Base-by-base conservation (phyloP, 2,329 filamentous ascomycete species). In the Didymosphaeria variabile region DNA sequence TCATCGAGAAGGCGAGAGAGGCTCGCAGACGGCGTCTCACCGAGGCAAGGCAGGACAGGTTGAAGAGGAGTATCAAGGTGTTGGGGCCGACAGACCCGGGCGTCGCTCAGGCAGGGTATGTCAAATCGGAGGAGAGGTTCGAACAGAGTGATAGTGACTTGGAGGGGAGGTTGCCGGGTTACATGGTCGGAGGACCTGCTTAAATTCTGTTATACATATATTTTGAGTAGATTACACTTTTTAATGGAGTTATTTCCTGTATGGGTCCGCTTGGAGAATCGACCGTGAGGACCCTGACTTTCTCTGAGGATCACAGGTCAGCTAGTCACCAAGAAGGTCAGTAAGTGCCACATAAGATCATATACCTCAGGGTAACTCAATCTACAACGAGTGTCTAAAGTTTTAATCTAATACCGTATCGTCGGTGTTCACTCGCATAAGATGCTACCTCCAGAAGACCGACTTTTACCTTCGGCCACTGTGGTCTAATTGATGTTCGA, bases 1-100 rank as follows among this genome's bases (percentile, higher is more conserved):
- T 73, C 29, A 38, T 76, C 2, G 65, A 69, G 38, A 74, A 65
- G 51, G 71, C 70, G 29, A 67, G 56, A 38, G 69, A 72, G 32
- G 66, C 68, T 15, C 63, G 73, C 58, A 67, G 65, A 32, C 66
- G 55, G 29, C 65, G 69, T 9, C 63, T 67, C 15, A 61, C 45
- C 29, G 68, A 75, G 23, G 55, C 55, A 1, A 67, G 67, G 59
- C 71, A 72, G 12, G 67, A 73, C 54, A 70, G 66, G 46, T 46
- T 77, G 15, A 77, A 77, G 64, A 65, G 65, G 45, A 77, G 70
- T 59, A 77, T 77, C 9, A 68, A 61, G 34, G 66, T 77, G 2
- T 45, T 77, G 7, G 75, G 74, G 1, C 73, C 70, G 2, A 70
- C 68, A 12, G 73, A 76, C 61, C 68, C 69, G 8, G 56, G 57